phyloP scores from a whole-genome alignment of 305 asterid species.

The Vinca major region DNA sequence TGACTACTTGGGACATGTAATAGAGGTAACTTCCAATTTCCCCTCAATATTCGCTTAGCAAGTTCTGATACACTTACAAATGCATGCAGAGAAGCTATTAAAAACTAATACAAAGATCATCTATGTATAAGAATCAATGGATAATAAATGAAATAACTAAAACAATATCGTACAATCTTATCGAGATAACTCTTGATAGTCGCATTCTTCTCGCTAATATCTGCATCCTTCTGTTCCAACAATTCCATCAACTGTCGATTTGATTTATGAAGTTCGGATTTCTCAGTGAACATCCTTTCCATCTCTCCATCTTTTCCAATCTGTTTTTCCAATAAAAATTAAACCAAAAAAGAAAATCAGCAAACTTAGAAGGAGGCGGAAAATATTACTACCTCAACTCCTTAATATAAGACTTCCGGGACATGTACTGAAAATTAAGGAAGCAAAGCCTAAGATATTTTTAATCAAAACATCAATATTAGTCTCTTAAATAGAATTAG shows the following conservation, averaged over 20 bases:
- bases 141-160: not conserved
- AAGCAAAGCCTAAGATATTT: too few relatives aligned
- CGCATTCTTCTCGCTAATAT: conserved; percentile 70
- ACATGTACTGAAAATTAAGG: too few relatives aligned
- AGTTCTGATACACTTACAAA: not conserved
- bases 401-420: too few relatives aligned
- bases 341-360: not conserved
- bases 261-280: conserved; percentile 61
- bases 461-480: too few relatives aligned
- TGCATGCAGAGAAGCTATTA: too few relatives aligned
- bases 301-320: conserved; percentile 71
- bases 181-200: conserved; percentile 73
- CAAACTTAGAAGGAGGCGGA: too few relatives aligned
- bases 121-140: not conserved
- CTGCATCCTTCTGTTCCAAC: conserved; percentile 68
- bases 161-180: conserved; percentile 48
- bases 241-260: conserved; percentile 85
- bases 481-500: too few relatives aligned
- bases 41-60: not conserved
- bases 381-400: too few relatives aligned
- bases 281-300: conserved; percentile 58
- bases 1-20: too few relatives aligned
- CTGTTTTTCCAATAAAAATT: conserved; percentile 21
- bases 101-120: too few relatives aligned
- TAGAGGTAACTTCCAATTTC: not conserved